Evolutionary conservation across 2,329 filamentous ascomycete genomes (phyloP).

Genomic region (Cercospora sp.): DNA sequence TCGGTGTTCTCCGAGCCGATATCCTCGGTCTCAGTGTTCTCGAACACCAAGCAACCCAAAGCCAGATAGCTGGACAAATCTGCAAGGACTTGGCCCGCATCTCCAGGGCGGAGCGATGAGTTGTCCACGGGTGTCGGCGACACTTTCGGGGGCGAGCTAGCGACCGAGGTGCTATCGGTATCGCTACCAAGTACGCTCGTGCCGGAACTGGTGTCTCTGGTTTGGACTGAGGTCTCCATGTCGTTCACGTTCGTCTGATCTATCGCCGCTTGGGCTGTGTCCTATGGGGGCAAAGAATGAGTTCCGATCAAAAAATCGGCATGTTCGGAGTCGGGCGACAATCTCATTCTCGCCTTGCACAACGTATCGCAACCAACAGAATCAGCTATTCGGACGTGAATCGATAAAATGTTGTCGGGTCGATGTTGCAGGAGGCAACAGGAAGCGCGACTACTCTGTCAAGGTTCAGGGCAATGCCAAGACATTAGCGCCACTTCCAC

Average conservation of each 20-base stretch:
- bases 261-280: background rate
- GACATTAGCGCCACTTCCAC: background rate
- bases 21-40: slow-evolving; percentile 6
- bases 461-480: background rate
- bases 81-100: slow-evolving; percentile 6
- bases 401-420: background rate
- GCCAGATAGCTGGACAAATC: slow-evolving; percentile 31
- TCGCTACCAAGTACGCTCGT: background rate
- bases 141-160: background rate
- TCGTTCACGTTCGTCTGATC: background rate
- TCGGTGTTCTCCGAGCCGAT: background rate
- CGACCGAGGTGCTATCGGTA: background rate
- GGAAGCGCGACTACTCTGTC: background rate
- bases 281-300: background rate
- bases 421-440: background rate
- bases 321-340: background rate
- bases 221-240: background rate
- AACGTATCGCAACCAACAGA: background rate
- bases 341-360: background rate
- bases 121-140: background rate
- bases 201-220: background rate
- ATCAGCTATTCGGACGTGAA: background rate
- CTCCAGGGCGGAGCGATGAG: background rate
- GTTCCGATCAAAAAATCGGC: background rate
- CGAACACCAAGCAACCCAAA: slow-evolving; percentile 29